Base-by-base conservation (phyloP, 2,329 filamentous ascomycete genomes). In the Fusarium verticillioides region DNA sequence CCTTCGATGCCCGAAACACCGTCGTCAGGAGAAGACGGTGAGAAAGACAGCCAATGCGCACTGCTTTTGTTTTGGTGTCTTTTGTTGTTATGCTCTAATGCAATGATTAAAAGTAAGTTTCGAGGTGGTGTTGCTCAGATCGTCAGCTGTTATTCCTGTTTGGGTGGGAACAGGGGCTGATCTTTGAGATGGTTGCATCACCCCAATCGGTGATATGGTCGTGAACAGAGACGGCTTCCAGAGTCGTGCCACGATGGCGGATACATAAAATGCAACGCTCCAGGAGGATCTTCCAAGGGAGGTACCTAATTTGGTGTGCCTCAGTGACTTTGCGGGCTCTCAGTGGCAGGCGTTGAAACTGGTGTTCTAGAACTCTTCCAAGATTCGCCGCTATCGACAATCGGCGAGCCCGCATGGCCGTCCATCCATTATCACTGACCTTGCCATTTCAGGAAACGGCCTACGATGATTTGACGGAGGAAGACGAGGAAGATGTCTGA, bases 1-100 rank as follows among this genome's bases (percentile, higher is more conserved):
- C 58, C 46, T 60, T 52, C 52, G 58, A 62, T 73, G 70, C 58
- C 67, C 59, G 66, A 72, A 56, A 72, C 70, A 73, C 66, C 70
- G 43, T 60, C 52, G 36, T 63, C 60, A 47, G 43, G 52, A n/a
- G n/a, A 58, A 39, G 59, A 56, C 56, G 54, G 63, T 70, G 52
- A 54, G 59, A 61, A 63, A 68, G 66, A 65, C 70, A 75, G 62
- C 74, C 67, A 50, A 70, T 72, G 70, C 74, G 72, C 70, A 72
- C 70, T 77, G 73, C 74, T 75, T 77, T 73, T 74, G 59, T 66
- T 72, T 73, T 70, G 74, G 70, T 69, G 70, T 67, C 58, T 53
- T 74, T 50, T 67, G 44, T 57, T 59, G 59, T 47, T 57, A 18
- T 72, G 46, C 39, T 49, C 57, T 56, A 57, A 37, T 70, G 49